Percentiles rank a stretch among this genome's conserved stretches.
Evolutionary conservation across 208 protist genomes (phyloP).

Genomic region (Trypanosoma lewisi): DNA sequence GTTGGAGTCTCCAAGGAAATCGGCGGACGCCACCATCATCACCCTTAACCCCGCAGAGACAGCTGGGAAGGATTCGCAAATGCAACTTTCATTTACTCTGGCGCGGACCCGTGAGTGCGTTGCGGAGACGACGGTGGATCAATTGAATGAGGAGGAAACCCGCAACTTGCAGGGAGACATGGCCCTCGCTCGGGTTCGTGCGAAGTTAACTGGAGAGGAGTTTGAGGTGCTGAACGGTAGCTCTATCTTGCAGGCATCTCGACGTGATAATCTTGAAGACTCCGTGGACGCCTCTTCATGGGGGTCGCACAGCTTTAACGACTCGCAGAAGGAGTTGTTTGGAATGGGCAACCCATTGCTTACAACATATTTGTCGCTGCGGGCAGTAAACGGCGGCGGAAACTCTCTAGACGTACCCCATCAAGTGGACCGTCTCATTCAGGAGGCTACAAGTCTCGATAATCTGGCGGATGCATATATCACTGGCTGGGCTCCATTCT

Average conservation of each 20-base stretch:
- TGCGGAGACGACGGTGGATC: conserved; percentile 11
- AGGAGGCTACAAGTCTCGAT: conserved; percentile 85
- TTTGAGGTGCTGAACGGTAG: conserved; percentile 72
- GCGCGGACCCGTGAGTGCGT: conserved; percentile 36
- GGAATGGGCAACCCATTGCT: conserved; percentile 34
- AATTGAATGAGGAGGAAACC: conserved; percentile 59
- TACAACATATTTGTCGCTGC: conserved; percentile 77
- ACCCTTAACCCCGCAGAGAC: conserved; percentile 15
- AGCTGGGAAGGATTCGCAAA: conserved; percentile 31
- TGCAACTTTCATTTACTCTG: conserved; percentile 80
- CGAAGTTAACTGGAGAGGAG: conserved; percentile 87
- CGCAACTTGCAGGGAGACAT: conserved; percentile 84
- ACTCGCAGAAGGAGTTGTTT: conserved; percentile 31
- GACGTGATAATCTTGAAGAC: conserved; percentile 29
- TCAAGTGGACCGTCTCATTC: conserved; percentile 90
- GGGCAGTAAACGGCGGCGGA: conserved; percentile 42
- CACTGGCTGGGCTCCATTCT: conserved; percentile 91
- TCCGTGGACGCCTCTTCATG: conserved; percentile 39
- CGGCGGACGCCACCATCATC: background rate
- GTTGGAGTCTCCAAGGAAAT: background rate
- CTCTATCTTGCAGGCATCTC: conserved; percentile 47
- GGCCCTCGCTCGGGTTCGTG: conserved; percentile 78
- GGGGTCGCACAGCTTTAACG: conserved; percentile 38
- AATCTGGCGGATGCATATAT: conserved; percentile 89
- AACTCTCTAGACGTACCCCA: conserved; percentile 73